Evolutionary conservation across 176 grass and related monocot species (phyloP), one percentile per base, ranked within the genome.

Genomic region (Pharus latifolius): DNA sequence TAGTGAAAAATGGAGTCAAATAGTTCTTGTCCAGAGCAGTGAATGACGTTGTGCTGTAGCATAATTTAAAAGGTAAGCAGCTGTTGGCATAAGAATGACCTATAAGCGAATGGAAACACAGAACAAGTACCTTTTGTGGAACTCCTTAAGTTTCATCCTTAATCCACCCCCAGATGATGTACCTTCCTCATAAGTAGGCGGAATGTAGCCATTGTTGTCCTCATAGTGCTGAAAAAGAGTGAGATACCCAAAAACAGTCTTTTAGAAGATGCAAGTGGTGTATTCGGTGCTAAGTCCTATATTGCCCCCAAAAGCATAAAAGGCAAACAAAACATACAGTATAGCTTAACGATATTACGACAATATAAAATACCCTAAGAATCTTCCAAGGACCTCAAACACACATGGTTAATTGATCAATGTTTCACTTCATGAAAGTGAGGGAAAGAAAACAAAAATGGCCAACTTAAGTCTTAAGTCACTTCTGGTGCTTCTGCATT

Each of bases 1-100:
- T 98, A 0, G 95, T 98, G 72, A 98, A 98, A 65, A 98, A 93
- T 78, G 95, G 95, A 85, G 95, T 98, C 47, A 98, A 74, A 71
- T 83, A 98, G 75, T 98, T 98, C 76, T 88, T 98, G 75, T 98
- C 95, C 81, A 98, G 78, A 62, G 90, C 95, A 42, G 74, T 91
- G 69, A 98, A 98, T 41, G 95, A 98, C 17, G 95, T 85, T 2
- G 95, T 89, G 74, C 95, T 98, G 86, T 54, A 80, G 42, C 43
- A 84, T 32, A 43, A 77, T 66, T 69, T 47, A 23, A 27, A 76
- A 26, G 12, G 15, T 85, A 56, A 74, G 34, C 3, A 69, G 19
- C n/a, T 41, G 35, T 35, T 70, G 43, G 31, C 20, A 35, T 12
- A 33, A 32, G 26, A 26, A 83, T 54, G 19, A 65, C 16, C n/a